Evolutionary conservation across 176 grass and related monocot genomes (phyloP).

Genomic region (Avena atlantica): DNA sequence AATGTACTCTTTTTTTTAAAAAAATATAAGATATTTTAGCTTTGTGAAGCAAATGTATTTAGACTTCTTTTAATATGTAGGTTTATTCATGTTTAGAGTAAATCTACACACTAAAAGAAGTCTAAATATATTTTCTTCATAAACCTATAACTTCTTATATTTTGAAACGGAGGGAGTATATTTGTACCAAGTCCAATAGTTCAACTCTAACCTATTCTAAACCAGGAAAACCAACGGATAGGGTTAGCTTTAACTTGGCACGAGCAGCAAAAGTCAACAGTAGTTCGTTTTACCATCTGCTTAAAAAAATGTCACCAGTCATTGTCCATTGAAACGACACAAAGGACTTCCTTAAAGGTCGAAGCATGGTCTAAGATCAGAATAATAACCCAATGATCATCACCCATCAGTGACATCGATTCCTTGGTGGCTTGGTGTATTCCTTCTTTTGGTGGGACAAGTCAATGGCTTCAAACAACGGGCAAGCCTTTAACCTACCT

Average conservation of each 20-base stretch:
- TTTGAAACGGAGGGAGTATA: not conserved
- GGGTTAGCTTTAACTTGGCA: not conserved
- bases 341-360: not conserved
- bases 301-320: slow-evolving; percentile 17
- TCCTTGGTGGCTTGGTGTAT: not conserved
- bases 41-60: no score
- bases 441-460: not conserved
- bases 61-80: no score
- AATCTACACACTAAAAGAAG: no score
- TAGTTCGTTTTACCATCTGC: slow-evolving; percentile 48
- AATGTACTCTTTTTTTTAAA: no score
- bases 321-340: slow-evolving; percentile 26
- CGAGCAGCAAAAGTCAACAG: slow-evolving; percentile 37
- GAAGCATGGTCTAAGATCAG: slow-evolving; percentile 5
- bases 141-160: no score
- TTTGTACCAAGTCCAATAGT: not conserved
- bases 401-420: slow-evolving; percentile 19
- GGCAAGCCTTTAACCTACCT: slow-evolving; percentile 49
- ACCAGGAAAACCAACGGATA: not conserved
- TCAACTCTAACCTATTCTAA: not conserved
- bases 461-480: slow-evolving; percentile 55
- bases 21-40: no score
- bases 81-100: no score
- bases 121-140: no score
- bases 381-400: slow-evolving; percentile 43